Base-by-base conservation (phyloP, 1,284 basidiomycete genomes). In the Hypsizygus ulmarius region DNA sequence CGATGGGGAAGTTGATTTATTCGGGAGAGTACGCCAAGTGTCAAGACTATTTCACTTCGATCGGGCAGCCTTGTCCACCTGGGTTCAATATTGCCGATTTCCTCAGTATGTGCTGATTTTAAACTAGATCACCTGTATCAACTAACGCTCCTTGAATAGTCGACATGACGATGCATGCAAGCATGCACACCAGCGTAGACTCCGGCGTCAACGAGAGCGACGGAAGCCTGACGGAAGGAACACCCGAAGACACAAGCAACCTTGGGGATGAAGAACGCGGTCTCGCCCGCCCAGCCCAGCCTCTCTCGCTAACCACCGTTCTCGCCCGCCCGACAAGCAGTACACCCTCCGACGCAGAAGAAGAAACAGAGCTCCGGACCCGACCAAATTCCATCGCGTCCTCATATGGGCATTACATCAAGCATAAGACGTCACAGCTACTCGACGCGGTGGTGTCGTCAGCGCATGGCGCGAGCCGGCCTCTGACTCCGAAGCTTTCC, bases 41-140 rank as follows among this genome's bases (percentile, higher is more conserved):
- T 60, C 85, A 90, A 49, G 78, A 79, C 1, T 95, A 97, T 69
- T 90, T 98, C 53, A 77, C 81, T 25, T 71, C 71, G 10, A 84
- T 94, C 45, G 93, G 90, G 0, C 80, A 87, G 53, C 77, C 84
- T 0, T 99, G 96, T 64, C 96, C 96, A 6, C 73, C 84, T n/a
- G 96, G 96, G 0, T 98, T 94, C 70, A 99, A 99, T 64, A 90
- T 98, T 58, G 95, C 94, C 0, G 96, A 99, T 68, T 96, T 86
- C 65, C 70, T 97, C 52, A 97, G 91, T 92, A 62, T 52, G 87
- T 78, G 5, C 14, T 41, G 12, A 18, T 32, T 9, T 7, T 10
- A 21, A 25, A 12, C 9, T 30, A 32, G 12, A 0, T 35, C 7
- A 33, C 28, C 3, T 2, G 8, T 35, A n/a, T 11, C 25, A 21